Conservation (phyloP, 306 rosid genomes). For the Rosa lucieae region DNA sequence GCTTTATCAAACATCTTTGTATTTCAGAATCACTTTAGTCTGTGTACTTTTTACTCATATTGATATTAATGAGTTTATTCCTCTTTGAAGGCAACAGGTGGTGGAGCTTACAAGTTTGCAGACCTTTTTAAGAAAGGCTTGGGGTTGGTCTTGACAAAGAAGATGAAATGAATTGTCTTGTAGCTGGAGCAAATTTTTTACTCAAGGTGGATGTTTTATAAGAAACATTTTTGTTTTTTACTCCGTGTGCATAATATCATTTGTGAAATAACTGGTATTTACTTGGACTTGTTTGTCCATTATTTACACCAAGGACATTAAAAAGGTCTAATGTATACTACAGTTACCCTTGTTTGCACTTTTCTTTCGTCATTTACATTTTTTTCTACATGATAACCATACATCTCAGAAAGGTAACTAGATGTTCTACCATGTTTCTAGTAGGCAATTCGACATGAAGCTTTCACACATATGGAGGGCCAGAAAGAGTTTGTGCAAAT, state of each 20-base stretch:
- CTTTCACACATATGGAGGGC: constrained; percentile 99
- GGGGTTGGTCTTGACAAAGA: constrained; percentile 98
- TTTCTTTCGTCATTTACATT: neutral
- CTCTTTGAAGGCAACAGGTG: constrained; percentile 92
- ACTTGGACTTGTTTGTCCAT: neutral
- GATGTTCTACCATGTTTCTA: constrained; percentile 55
- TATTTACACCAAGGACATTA: neutral
- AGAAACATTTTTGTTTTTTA: constrained; percentile 11
- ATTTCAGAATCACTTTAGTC: neutral
- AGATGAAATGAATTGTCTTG: constrained; percentile 97
- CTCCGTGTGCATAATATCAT: neutral
- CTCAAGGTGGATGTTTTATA: constrained; percentile 70
- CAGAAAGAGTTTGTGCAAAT: constrained; percentile 92
- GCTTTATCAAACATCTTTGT: neutral
- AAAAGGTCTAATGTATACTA: neutral
- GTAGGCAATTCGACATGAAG: constrained; percentile 99
- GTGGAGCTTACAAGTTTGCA: constrained; percentile 96
- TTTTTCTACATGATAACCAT: constrained; percentile 1
- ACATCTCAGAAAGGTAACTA: constrained; percentile 29
- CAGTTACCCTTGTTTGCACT: neutral
- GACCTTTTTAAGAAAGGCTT: constrained; percentile 96
- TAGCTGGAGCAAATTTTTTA: constrained; percentile 95
- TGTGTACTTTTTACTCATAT: neutral
- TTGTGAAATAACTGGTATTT: neutral
- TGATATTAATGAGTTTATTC: constrained; percentile 17